Evolutionary conservation across 139 green algal genomes (phyloP), one percentile per base, ranked within the genome.

Genomic region (Micromonas pusilla): DNA sequence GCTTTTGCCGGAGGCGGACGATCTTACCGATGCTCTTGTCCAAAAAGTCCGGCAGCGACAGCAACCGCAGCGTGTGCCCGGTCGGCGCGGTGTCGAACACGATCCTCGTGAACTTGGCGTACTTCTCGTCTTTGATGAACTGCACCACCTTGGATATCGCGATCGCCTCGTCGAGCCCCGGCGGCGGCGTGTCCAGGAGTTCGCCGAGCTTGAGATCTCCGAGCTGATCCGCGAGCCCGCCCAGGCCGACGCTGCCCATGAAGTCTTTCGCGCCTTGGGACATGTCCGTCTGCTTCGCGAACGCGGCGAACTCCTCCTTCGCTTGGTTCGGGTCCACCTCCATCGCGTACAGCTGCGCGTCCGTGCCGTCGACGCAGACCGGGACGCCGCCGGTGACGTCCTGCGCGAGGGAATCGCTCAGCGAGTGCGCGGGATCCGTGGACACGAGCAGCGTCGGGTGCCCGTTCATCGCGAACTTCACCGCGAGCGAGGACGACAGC

Each of bases 31-130:
- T 87, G 6, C 88, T 89, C 9, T 84, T 89, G 75, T 98, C 91
- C 16, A 99, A 76, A 66, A 99, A 98, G 81, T 99, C 95, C 1
- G 95, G 95, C 30, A 98, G 88, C 0, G 92, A 90, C 3, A 99
- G 92, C 77, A 99, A 84, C 4, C 95, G 80, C 81, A 99, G 85
- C 21, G 95, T 99, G 89, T 99, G 95, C 28, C 95, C 95, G 0
- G 94, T 99, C 34, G 95, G 95, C 3, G 95, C 94, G 0, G 95
- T 99, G 86, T 99, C 95, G 81, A 99, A 98, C 39, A 99, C 80
- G 83, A 99, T 97, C 79, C 93, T 88, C 0, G 86, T 91, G 86
- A 98, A 99, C 33, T 91, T 87, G 0, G 89, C 88, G 76, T 97
- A 98, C 82, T 99, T 91, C 53, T 92, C 89, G 19, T 83, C 80